Evolutionary conservation across 2,329 filamentous ascomycete genomes (phyloP), one percentile per base, ranked within the genome.

Genomic region (Chaetothyriales sp.): DNA sequence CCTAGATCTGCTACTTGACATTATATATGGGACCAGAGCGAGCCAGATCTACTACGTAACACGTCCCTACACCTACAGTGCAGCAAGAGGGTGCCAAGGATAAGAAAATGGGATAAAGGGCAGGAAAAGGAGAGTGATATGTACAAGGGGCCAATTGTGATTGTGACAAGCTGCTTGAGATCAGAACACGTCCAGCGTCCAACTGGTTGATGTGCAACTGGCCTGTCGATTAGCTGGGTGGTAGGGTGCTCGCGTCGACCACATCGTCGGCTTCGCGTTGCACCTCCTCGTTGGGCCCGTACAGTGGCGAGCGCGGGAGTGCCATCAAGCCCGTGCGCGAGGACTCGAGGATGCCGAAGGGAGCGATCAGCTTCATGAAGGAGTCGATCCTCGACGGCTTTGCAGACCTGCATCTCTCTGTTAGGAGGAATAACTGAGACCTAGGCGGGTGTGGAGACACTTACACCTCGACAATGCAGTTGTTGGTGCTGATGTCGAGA

Each of bases 381-480:
- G 89, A 94, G 71, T 98, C 89, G 65, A 98, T 95, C 70, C 92
- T 84, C 56, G 77, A 80, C 37, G 88, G 89, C 72, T 98, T 98
- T 54, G 92, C 92, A 50, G 89, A 95, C 6, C 85, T 89, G 61
- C 54, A 48, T 20, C 50, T 51, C 49, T 48, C 56, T 50, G 46
- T 33, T 56, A 9, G 52, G 43, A 9, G 52, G 43, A 50, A 20
- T 53, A 28, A 18, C 19, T 49, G 50, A 58, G 69, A 33, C 18
- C 25, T 25, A 1, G 15, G 55, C 48, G 47, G 44, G 45, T 51
- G 48, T 43, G 49, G 18, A 37, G 18, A 37, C 28, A 78, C 85
- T 78, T 78, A 90, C 86, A 98, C 70, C 71, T 98, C 92, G 54
- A 98, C 89, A 68, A 97, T 97, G 72, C 92, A 97, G 73, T 94